Conservation (phyloP, 371 early-diverging fungal species). For the Apophysomyces elegans region DNA sequence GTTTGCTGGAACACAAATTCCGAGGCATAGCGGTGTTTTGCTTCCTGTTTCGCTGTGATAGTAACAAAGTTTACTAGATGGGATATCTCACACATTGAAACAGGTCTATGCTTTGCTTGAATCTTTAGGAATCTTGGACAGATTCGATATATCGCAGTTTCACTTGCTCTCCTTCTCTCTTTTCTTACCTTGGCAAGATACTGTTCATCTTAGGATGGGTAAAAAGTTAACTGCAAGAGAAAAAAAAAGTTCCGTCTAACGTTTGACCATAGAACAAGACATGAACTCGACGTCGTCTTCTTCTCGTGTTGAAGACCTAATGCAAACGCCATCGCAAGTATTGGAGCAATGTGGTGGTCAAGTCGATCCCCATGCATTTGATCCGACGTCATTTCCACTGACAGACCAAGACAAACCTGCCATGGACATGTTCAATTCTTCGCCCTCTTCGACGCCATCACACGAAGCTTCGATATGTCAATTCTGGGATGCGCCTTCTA, state of each 20-base stretch:
- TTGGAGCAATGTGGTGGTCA: neutral
- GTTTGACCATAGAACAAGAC: neutral
- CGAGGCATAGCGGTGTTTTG: neutral
- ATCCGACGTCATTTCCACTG: neutral
- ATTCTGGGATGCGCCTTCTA: neutral
- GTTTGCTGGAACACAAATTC: too few species aligned
- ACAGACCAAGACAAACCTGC: neutral
- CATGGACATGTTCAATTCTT: neutral
- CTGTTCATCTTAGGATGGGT: conserved; percentile 1
- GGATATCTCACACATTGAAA: neutral
- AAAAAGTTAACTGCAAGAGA: neutral
- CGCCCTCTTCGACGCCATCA: too few species aligned
- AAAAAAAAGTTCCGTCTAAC: conserved; percentile 5
- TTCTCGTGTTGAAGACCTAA: neutral
- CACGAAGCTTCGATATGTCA: neutral
- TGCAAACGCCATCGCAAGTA: conserved; percentile 3
- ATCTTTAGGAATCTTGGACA: neutral
- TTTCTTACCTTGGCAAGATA: neutral
- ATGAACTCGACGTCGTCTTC: neutral
- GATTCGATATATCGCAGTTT: neutral
- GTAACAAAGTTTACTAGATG: neutral
- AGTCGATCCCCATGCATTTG: neutral
- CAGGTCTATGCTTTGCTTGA: neutral
- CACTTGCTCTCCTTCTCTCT: neutral
- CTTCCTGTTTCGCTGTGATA: conserved; percentile 2